Conservation (phyloP, 768 basidiomycete species). For the Suillus brevipes region DNA sequence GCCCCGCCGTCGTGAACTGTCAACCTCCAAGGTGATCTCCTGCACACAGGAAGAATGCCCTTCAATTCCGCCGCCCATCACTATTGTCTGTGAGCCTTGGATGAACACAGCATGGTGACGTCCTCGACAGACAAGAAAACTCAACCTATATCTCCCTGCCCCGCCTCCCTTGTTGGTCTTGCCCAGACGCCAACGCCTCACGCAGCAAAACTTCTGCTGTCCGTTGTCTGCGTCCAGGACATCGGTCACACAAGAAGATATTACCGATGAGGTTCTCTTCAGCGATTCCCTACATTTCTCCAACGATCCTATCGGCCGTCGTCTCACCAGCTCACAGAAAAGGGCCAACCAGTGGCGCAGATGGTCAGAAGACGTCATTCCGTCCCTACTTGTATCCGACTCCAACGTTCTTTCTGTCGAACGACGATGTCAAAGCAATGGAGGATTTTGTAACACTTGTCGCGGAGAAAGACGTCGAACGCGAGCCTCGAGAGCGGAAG, state of each 20-base stretch:
- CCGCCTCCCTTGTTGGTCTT: neutral
- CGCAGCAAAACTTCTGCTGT: neutral
- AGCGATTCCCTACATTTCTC: neutral
- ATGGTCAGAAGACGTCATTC: constrained; percentile 1
- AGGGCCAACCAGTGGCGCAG: constrained; percentile 4
- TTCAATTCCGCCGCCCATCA: neutral
- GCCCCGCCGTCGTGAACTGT: neutral
- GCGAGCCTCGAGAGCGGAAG: neutral
- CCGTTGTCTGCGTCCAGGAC: neutral
- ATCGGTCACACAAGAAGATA: neutral
- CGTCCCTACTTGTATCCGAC: constrained; percentile 8
- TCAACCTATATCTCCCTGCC: constrained; percentile 1
- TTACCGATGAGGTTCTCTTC: neutral
- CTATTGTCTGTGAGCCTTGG: neutral
- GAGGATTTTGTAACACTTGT: constrained; percentile 12
- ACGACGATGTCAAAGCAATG: constrained; percentile 20
- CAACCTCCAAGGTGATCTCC: neutral
- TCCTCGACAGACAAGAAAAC: neutral
- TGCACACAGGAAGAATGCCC: neutral
- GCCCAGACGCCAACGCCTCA: neutral
- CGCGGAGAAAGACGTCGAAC: neutral
- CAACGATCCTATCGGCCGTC: neutral
- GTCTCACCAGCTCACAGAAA: constrained; percentile 2
- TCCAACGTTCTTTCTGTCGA: constrained; percentile 20
- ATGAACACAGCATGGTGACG: neutral